phyloP scores from a whole-genome alignment of 2,329 filamentous ascomycete species.

The Akanthomyces uredinophilus region DNA sequence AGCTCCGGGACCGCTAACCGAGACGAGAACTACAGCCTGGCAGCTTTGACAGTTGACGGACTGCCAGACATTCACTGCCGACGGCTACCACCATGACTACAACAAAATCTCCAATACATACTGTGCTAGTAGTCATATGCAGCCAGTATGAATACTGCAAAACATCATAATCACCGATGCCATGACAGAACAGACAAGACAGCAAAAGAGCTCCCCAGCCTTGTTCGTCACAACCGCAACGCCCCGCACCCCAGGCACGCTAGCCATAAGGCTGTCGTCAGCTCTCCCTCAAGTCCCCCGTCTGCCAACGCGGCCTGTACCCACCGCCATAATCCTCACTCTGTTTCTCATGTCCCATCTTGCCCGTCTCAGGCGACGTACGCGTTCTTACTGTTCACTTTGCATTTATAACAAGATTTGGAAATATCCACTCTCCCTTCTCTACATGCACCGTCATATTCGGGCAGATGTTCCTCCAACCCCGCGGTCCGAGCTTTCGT shows the following conservation, averaged over 20 bases:
- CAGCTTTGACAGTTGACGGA: neutral
- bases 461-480: neutral
- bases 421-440: neutral
- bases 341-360: neutral
- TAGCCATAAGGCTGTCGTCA: conserved; percentile 15
- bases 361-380: neutral
- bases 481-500: too few relatives aligned
- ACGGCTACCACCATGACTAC: neutral
- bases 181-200: neutral
- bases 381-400: neutral
- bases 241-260: conserved; percentile 8
- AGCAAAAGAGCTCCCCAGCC: neutral
- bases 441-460: neutral
- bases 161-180: too few relatives aligned
- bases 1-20: conserved; percentile 3
- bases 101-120: too few relatives aligned
- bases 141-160: too few relatives aligned
- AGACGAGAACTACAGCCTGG: neutral
- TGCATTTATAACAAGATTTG: neutral
- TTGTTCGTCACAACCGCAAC: neutral
- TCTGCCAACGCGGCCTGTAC: conserved; percentile 8
- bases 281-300: neutral
- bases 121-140: neutral
- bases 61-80: neutral
- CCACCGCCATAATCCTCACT: neutral